A percentile compares a stretch with the other conserved stretches of the same genome.
phyloP scores from a whole-genome alignment of 371 early-diverging fungal species.

The Rhizopus sp. region DNA sequence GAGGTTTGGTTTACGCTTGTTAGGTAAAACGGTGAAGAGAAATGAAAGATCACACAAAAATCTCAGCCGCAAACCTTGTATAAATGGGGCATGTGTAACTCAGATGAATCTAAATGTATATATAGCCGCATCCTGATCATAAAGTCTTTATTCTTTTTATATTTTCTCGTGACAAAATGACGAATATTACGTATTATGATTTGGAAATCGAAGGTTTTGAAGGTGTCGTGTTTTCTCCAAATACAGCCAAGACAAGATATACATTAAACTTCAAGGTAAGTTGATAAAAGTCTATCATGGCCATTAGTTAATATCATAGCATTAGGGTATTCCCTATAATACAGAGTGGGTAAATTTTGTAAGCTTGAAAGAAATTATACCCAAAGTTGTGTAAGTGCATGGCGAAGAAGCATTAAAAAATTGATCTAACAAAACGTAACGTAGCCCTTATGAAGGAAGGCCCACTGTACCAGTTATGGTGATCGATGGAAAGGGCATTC shows the following conservation, averaged over 20 bases:
- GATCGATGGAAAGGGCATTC: constrained; percentile 10
- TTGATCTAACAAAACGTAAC: too few relatives aligned
- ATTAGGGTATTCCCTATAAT: constrained; percentile 22
- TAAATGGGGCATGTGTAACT: too few relatives aligned
- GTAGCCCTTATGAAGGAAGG: background rate
- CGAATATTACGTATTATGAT: background rate
- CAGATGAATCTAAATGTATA: too few relatives aligned
- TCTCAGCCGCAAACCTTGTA: too few relatives aligned
- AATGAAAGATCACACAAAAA: too few relatives aligned
- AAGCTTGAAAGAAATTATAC: constrained; percentile 8
- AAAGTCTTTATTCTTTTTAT: background rate
- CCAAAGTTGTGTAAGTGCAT: background rate
- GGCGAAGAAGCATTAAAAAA: too few relatives aligned
- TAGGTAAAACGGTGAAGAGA: too few relatives aligned
- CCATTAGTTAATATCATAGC: background rate
- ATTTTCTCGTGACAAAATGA: constrained; percentile 1
- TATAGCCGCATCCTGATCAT: too few relatives aligned
- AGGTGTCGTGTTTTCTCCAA: constrained; percentile 17
- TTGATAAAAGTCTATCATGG: background rate
- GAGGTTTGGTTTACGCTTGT: too few relatives aligned
- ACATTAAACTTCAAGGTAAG: constrained; percentile 27
- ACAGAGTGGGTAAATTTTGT: constrained; percentile 21
- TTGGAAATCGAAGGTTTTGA: background rate
- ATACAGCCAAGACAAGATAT: constrained; percentile 26
- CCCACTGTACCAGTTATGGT: constrained; percentile 23